Evolutionary conservation across 805 yeast species (phyloP).

Genomic region (Spathaspora passalidarum): DNA sequence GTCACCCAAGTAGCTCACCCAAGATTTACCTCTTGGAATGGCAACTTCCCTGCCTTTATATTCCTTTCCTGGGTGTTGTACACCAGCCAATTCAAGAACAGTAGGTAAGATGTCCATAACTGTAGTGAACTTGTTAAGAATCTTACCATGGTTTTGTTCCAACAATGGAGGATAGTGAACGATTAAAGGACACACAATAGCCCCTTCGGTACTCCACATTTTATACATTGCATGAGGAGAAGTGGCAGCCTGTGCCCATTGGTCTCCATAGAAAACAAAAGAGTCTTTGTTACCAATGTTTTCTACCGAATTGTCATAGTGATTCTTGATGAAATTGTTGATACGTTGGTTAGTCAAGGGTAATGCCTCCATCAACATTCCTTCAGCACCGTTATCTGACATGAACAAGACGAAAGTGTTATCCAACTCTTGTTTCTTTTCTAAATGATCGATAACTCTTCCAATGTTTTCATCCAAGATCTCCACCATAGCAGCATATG

Average conservation of each 20-base stretch:
- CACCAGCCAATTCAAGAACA: conserved; percentile 46
- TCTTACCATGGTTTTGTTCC: conserved; percentile 22
- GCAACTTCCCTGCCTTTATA: conserved; percentile 45
- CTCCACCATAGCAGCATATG: conserved; percentile 66
- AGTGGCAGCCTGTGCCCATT: conserved; percentile 64
- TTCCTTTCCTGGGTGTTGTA: conserved; percentile 38
- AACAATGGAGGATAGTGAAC: conserved; percentile 40
- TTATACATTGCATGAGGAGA: conserved; percentile 55
- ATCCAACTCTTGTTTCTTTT: conserved; percentile 43
- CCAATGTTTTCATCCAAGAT: conserved; percentile 52
- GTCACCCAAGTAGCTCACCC: conserved; percentile 37
- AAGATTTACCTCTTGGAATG: conserved; percentile 44
- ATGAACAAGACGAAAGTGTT: conserved; percentile 57
- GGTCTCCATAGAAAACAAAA: conserved; percentile 51
- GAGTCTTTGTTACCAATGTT: conserved; percentile 50
- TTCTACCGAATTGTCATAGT: conserved; percentile 41
- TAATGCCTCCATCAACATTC: conserved; percentile 54
- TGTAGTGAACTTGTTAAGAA: conserved; percentile 43
- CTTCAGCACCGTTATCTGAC: conserved; percentile 68
- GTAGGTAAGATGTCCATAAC: conserved; percentile 64
- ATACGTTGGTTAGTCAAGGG: conserved; percentile 37
- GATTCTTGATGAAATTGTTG: conserved; percentile 21
- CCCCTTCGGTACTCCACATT: conserved; percentile 60
- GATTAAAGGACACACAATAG: conserved; percentile 55
- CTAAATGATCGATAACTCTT: conserved; percentile 40